Base-by-base conservation (phyloP, 2,329 filamentous ascomycete species). In the Rosellinia necatrix region DNA sequence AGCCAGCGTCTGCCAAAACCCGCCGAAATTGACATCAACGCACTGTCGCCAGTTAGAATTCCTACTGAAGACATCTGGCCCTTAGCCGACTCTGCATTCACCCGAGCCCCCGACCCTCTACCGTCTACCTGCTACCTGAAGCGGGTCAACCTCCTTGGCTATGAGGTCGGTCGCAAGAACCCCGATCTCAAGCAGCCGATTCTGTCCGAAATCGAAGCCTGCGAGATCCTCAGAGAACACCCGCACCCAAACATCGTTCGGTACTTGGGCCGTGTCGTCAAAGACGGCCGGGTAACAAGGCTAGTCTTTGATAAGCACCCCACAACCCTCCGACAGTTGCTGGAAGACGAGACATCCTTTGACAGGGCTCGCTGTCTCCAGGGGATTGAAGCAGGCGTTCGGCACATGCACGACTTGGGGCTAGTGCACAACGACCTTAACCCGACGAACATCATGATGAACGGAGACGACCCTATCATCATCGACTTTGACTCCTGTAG, bases 401-500 rank as follows among this genome's bases (percentile, higher is more conserved):
- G n/a, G 2, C 52, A 61, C 40, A 35, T 61, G 48, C 59, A 59
- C 27, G 15, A n/a, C 17, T 32, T 48, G 3, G 51, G 59, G 8
- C 35, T 58, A 4, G 24, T 56, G 2, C 55, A 58, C 19, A 58
- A 56, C 10, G 58, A 61, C 30, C 12, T 61, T 1, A 58, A 58
- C 9, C 59, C 58, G n/a, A 8, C 25, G 8, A 64, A 65, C 27
- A 62, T 61, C 17, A 59, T 61, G 40, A 49, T 64, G 3, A 56
- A 63, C 24, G 44, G 41, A 8, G 56, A 58, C 12, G 38, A 60
- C 27, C 30, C 55, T 10, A 29, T 62, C 5, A 65, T 63, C 35
- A 62, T 66, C 35, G 53, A 56, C 21, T 58, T 64, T 50, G 58
- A 59, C 47, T 61, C 60, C 3, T 63, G 52, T 21, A 56, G 48